Base-by-base conservation (phyloP, 148 eudicot genomes). In the Persicaria tinctoria region DNA sequence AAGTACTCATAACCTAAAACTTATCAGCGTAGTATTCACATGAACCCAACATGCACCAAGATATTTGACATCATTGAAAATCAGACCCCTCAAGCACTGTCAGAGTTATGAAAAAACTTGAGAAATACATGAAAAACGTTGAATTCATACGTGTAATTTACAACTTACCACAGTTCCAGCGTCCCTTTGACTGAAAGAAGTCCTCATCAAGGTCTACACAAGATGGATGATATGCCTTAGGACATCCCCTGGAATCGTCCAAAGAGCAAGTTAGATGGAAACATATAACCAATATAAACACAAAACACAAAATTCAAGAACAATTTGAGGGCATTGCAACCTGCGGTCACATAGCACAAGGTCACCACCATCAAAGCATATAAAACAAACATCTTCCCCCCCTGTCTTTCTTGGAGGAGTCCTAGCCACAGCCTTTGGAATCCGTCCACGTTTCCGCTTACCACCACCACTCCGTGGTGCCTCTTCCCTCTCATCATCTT, bases 311-410 rank as follows among this genome's bases (percentile, higher is more conserved):
- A 41, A 38, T 17, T 59, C 63, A 46, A 60, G 8, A 27, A 54
- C 59, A 53, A 74, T 1, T 17, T 44, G 13, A 68, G 6, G 73
- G 5, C 23, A 51, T 50, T 56, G 80, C 73, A 74, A 94, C 98
- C 96, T 84, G 72, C 93, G 90, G 55, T 94, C 98, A 84, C 98
- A 94, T 10, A 94, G 88, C 79, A 94, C 93, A 74, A 94, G 89
- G 75, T 90, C 87, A 23, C 98, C 98, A 23, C 98, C 98, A 79
- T 94, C 98, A 51, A 94, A 90, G 83, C 98, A 94, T 56, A 94
- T 87, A 80, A 94, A 94, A 79, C 98, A 94, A 77, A 94, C 97
- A 82, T 94, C 98, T 78, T 94, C 98, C 51, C 87, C 97, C 8
- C 75, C 80, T 46, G 71, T 75, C 84, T 86, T 88, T 83, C 82